These are phyloP conservation scores for Ceriops decandra DNA, from an alignment of 345 rosid genomes.

Conservation along the genomic window DNA sequence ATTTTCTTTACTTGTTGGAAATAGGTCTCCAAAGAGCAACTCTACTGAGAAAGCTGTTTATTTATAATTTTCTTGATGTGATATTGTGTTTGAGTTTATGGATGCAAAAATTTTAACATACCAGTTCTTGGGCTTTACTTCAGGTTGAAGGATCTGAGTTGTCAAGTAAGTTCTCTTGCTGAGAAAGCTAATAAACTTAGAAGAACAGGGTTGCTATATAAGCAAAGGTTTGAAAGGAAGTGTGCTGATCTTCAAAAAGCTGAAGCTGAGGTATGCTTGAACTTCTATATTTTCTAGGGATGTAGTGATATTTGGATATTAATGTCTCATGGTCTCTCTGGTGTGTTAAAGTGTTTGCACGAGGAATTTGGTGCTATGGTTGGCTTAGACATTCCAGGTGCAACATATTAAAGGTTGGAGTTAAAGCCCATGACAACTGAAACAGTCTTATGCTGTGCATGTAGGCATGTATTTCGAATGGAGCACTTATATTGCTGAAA, in stretches of 20 bases:
- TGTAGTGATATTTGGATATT: not conserved
- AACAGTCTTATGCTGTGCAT: too few species aligned
- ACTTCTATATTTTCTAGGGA: not conserved
- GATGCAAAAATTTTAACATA: not conserved
- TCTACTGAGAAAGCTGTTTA: not conserved
- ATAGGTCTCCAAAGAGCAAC: too few species aligned
- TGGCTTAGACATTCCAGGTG: constrained; percentile 5
- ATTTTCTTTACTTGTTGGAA: too few species aligned
- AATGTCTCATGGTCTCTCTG: constrained; percentile 11
- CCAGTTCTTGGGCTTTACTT: constrained; percentile 16
- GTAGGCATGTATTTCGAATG: too few species aligned
- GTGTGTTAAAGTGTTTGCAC: constrained; percentile 76
- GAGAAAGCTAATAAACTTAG: constrained; percentile 39
- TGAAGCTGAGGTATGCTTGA: constrained; percentile 71
- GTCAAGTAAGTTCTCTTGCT: constrained; percentile 38
- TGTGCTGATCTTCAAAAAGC: constrained; percentile 73
- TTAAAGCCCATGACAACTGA: too few species aligned
- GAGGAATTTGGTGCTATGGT: constrained; percentile 73
- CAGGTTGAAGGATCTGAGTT: constrained; percentile 57
- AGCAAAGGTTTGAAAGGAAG: constrained; percentile 54
- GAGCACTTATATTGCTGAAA: too few species aligned
- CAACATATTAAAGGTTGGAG: too few species aligned
- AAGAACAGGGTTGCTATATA: constrained; percentile 38
- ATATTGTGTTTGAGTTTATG: not conserved
- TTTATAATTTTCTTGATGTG: not conserved